Base-by-base conservation (phyloP, 2,329 filamentous ascomycete genomes). In the Hypoxylon sp. region DNA sequence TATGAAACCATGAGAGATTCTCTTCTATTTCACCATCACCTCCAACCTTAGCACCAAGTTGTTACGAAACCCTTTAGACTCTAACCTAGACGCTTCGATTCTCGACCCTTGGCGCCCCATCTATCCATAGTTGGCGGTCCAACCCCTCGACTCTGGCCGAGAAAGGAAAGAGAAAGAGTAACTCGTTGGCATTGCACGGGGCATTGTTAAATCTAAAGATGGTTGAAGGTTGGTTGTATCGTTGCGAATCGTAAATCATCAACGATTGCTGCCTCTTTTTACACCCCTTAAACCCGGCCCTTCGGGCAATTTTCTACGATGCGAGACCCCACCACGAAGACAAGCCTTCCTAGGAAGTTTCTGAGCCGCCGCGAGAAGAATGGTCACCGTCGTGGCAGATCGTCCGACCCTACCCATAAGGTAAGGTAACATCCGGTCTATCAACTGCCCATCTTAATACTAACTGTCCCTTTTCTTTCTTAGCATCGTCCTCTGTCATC, bases 341-440 rank as follows among this genome's bases (percentile, higher is more conserved):
- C 71, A 50, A 76, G 84, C 71, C 81, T 86, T 66, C 85, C 85
- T 53, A 89, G 87, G 77, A 89, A 91, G 75, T 90, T 94, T 78
- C 88, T 92, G 67, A 92, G 88, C 79, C 84, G 91, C 73, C 88
- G 91, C 72, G 91, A 93, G 75, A 93, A 88, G 80, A 85, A 84
- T 78, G 84, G 81, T 39, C 85, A 88, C 72, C 83, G 82, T 64
- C 85, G 87, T 66, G 84, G 83, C 74, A 88, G 86, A 74, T 89
- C 87, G 51, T 83, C 84, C 19, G 86, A 89, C 61, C 83, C 85
- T 24, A 79, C 81, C 24, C 83, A 83, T 69, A 89, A 86, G 83
- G 87, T 88, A 80, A 66, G 52, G 60, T 63, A 13, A 50, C 59
- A 57, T 61, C 33, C 44, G 29, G 61, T 42, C 33, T 58, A 29